These are phyloP conservation scores for Limtongia smithiae DNA, from an alignment of 805 yeast genomes.

Conservation along the genomic window DNA sequence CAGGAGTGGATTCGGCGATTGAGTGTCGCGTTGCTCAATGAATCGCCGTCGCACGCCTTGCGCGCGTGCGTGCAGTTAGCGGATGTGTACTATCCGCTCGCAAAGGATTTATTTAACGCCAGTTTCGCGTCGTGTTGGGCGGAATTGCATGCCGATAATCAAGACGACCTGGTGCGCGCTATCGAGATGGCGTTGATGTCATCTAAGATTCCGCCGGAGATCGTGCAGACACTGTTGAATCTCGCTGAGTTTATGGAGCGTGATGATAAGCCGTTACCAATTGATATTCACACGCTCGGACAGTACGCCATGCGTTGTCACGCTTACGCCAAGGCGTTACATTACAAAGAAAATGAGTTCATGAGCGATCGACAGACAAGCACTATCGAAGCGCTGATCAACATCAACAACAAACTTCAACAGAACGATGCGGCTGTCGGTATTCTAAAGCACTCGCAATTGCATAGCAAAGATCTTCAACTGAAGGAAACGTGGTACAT, in stretches of 20 bases:
- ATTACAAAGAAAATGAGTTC: constrained; percentile 91
- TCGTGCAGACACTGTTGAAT: constrained; percentile 82
- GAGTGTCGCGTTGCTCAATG: constrained; percentile 79
- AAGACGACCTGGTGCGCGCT: constrained; percentile 81
- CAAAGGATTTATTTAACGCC: constrained; percentile 86
- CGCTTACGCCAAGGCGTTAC: constrained; percentile 95
- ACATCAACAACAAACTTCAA: constrained; percentile 89
- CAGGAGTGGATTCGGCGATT: constrained; percentile 92
- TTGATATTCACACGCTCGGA: constrained; percentile 83
- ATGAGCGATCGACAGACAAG: constrained; percentile 89
- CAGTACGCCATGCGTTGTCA: constrained; percentile 93
- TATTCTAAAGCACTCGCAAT: constrained; percentile 86
- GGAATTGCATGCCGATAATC: constrained; percentile 81
- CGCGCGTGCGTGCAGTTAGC: constrained; percentile 91
- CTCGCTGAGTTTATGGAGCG: constrained; percentile 97
- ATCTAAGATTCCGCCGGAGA: constrained; percentile 92
- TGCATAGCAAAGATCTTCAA: constrained; percentile 63
- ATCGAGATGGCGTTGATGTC: constrained; percentile 84
- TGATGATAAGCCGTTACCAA: constrained; percentile 90
- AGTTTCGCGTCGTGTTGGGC: constrained; percentile 96
- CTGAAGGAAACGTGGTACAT: constrained; percentile 98
- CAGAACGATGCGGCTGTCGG: constrained; percentile 99
- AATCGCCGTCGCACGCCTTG: constrained; percentile 90
- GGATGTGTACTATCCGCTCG: constrained; percentile 78
- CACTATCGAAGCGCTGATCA: constrained; percentile 85